Conservation (phyloP, 2,329 filamentous ascomycete genomes). For the Tolypocladium capitatum region DNA sequence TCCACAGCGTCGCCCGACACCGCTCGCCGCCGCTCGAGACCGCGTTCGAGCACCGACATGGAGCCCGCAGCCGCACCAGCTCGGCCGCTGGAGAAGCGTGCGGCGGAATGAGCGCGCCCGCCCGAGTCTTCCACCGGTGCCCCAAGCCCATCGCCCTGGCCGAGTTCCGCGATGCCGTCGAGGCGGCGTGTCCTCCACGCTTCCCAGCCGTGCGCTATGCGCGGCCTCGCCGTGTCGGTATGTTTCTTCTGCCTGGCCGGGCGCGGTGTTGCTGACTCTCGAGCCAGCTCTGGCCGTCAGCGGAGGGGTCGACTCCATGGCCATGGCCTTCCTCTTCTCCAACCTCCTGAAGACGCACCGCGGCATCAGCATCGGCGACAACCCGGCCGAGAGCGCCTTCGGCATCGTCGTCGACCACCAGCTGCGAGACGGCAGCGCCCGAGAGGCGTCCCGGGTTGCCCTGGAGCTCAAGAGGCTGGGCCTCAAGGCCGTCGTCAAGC, state of each 20-base stretch:
- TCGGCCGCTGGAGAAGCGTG: background rate
- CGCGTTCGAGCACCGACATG: no score
- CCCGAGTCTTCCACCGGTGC: conserved; percentile 22
- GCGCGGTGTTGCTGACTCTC: background rate
- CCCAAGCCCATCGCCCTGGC: conserved; percentile 21
- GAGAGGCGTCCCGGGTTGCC: conserved; percentile 38
- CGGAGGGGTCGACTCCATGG: conserved; percentile 97
- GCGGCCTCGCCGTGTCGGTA: conserved; percentile 28
- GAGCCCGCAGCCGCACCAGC: background rate
- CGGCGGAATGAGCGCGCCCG: conserved; percentile 22
- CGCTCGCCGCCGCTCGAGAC: no score
- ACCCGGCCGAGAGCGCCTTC: conserved; percentile 26
- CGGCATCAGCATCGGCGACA: conserved; percentile 29
- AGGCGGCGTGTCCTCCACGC: conserved; percentile 34
- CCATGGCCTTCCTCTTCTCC: conserved; percentile 63
- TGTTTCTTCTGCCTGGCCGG: conserved; percentile 6
- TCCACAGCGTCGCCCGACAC: background rate
- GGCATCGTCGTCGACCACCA: conserved; percentile 45
- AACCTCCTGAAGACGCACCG: conserved; percentile 23
- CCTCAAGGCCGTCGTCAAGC: conserved; percentile 12
- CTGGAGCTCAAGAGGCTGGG: conserved; percentile 24
- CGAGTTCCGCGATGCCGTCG: conserved; percentile 34
- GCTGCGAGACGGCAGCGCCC: conserved; percentile 35
- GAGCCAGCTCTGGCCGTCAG: conserved; percentile 63
- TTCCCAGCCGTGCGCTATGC: conserved; percentile 27